Evolutionary conservation across 768 basidiomycete genomes (phyloP), one percentile per base, ranked within the genome.

Genomic region (Serendipita vermifera): DNA sequence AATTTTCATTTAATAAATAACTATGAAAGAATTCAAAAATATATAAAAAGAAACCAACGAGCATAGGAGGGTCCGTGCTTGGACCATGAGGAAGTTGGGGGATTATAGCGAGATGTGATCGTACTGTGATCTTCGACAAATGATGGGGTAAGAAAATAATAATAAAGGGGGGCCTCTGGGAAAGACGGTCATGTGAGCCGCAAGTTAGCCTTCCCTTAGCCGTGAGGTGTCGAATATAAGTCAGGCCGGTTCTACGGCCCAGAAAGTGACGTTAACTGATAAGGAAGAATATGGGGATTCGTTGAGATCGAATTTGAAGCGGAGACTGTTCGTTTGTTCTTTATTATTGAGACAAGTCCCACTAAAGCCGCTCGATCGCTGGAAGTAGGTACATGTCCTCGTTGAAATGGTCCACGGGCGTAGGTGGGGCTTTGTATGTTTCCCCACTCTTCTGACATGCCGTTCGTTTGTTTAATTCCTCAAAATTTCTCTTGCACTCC

Each of bases 151-250:
- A 41, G 7, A 20, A 41, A 26, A 41, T 20, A 17, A 41, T 41
- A 26, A 26, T 7, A n/a, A 41, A 20, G 5, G 39, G 17, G 26
- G 26, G 15, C 39, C 39, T 20, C 17, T 13, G 39, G 26, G 39
- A 26, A 7, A 41, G 39, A 41, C 9, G 39, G 46, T 51, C 46
- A 51, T 51, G 46, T 51, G 46, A 51, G 46, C 46, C 46, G 17
- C 24, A 29, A 51, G 46, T 51, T 51, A 51, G 46, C 46, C 46
- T 51, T 24, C 46, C 26, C 46, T 29, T 31, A 51, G 27, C 46
- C 46, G 46, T 51, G 46, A 51, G 46, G 46, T 41, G 39, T n/a
- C n/a, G n/a, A n/a, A n/a, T n/a, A n/a, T n/a, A n/a, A n/a, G n/a
- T n/a, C n/a, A n/a, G 26, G 26, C n/a, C 46, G 46, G 22, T 22